Evolutionary conservation across 2,329 filamentous ascomycete species (phyloP).

Genomic region (Colletotrichum zoysiae): DNA sequence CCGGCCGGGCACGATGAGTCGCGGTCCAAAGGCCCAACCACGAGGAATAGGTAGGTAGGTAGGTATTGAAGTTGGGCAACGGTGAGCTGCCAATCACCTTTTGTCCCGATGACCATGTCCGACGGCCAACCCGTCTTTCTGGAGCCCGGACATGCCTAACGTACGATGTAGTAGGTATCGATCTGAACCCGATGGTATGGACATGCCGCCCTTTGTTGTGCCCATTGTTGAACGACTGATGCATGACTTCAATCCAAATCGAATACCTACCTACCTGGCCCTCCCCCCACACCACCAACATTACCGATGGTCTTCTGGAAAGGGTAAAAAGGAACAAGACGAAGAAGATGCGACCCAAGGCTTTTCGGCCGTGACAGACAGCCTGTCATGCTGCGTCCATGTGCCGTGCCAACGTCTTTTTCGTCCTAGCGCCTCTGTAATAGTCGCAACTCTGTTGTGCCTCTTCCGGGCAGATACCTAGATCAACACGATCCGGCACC

Average conservation of each 20-base stretch:
- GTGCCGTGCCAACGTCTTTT: slow-evolving; percentile 28
- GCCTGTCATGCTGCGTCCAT: slow-evolving; percentile 26
- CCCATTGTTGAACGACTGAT: not conserved
- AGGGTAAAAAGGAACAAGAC: not conserved
- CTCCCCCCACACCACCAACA: slow-evolving; percentile 7
- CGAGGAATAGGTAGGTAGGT: too few relatives aligned
- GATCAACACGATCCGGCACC: slow-evolving; percentile 30
- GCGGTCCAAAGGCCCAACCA: slow-evolving; percentile 4
- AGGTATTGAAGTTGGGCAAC: slow-evolving; percentile 16
- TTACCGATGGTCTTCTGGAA: slow-evolving; percentile 10
- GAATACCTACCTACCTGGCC: not conserved
- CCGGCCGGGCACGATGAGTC: not conserved
- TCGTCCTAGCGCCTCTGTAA: slow-evolving; percentile 29
- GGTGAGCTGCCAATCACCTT: slow-evolving; percentile 8
- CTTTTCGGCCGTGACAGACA: not conserved
- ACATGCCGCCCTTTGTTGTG: slow-evolving; percentile 1
- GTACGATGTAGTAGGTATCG: too few relatives aligned
- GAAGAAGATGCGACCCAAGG: slow-evolving; percentile 16
- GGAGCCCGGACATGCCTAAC: not conserved
- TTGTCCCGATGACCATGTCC: not conserved
- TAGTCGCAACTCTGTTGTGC: slow-evolving; percentile 34
- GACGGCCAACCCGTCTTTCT: not conserved
- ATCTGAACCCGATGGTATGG: slow-evolving; percentile 4
- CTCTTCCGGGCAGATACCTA: slow-evolving; percentile 21
- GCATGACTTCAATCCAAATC: not conserved